Conservation (phyloP, 169 alveolate species). For the Plasmodium cynomolgi region DNA sequence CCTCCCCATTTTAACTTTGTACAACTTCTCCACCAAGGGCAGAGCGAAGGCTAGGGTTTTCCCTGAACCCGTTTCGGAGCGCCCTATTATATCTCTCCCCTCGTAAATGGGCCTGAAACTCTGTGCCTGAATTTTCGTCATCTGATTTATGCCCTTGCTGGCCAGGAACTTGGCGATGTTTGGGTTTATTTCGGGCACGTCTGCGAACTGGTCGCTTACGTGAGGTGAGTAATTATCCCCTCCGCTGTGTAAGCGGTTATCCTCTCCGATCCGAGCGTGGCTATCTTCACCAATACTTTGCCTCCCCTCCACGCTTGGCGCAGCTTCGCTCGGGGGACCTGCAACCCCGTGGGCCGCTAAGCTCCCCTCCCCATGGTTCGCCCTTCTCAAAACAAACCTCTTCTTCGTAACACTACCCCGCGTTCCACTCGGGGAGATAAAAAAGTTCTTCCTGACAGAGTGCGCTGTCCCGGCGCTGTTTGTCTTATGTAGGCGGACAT, state of each 20-base stretch:
- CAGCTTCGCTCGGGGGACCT: not conserved
- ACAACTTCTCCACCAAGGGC: conserved; percentile 85
- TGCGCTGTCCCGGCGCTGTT: not conserved
- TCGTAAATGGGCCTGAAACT: conserved; percentile 78
- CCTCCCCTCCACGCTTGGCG: not conserved
- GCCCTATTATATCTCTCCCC: conserved; percentile 96
- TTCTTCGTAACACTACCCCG: not conserved
- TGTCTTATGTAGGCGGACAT: not conserved
- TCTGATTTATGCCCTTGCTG: conserved; percentile 51
- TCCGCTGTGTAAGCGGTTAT: not conserved
- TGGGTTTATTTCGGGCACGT: conserved; percentile 14
- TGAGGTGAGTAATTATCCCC: not conserved
- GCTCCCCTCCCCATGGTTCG: conserved; percentile 1
- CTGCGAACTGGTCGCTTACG: not conserved
- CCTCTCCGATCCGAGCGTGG: not conserved
- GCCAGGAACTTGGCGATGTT: conserved; percentile 35
- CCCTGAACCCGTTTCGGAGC: conserved; percentile 93
- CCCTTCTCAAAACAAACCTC: conserved; percentile 13
- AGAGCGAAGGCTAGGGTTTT: conserved; percentile 92
- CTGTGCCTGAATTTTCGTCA: conserved; percentile 61
- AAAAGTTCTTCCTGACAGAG: conserved; percentile 3
- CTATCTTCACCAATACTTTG: not conserved
- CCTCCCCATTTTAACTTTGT: conserved; percentile 8
- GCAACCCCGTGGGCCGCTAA: not conserved
- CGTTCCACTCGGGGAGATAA: conserved; percentile 2